Percentiles rank a stretch among this genome's conserved stretches.
Evolutionary conservation across 2,329 filamentous ascomycete species (phyloP).

Genomic region (Ophiostoma ulmi): DNA sequence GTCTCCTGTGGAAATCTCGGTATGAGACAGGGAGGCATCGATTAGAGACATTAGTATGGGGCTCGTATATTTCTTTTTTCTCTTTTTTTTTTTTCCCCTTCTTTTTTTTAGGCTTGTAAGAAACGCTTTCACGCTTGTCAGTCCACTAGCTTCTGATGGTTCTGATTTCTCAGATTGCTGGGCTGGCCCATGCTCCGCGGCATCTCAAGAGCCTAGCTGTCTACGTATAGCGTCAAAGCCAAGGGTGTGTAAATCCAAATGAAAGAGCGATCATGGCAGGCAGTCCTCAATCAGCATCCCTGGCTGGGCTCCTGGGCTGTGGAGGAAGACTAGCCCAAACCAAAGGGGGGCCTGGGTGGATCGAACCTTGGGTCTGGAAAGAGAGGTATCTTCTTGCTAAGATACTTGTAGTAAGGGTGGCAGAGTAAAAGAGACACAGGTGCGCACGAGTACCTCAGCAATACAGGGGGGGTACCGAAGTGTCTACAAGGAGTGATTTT

Average conservation of each 20-base stretch:
- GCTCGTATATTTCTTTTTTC: background rate
- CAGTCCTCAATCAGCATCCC: slow-evolving; percentile 8
- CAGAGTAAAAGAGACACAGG: background rate
- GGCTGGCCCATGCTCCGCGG: background rate
- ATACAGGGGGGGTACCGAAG: background rate
- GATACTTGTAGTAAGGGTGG: background rate
- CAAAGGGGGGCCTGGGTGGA: slow-evolving; percentile 8
- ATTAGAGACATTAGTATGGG: slow-evolving; percentile 9
- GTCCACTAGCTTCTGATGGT: background rate
- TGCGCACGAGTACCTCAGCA: background rate
- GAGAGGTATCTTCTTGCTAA: background rate
- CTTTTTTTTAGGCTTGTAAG: background rate
- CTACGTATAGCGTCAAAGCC: background rate
- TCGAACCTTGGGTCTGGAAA: slow-evolving; percentile 12
- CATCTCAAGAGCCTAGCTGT: background rate
- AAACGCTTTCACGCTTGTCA: background rate
- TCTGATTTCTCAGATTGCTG: background rate
- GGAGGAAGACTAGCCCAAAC: slow-evolving; percentile 15
- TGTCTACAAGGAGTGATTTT: background rate
- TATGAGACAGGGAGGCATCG: slow-evolving; percentile 2
- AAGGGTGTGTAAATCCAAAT: slow-evolving; percentile 9
- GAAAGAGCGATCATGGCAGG: slow-evolving; percentile 2
- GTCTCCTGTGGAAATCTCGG: slow-evolving; percentile 9
- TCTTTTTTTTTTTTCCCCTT: background rate
- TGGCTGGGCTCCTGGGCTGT: slow-evolving; percentile 9